Conservation (phyloP, 2,329 filamentous ascomycete species). For the Nemania sp. region DNA sequence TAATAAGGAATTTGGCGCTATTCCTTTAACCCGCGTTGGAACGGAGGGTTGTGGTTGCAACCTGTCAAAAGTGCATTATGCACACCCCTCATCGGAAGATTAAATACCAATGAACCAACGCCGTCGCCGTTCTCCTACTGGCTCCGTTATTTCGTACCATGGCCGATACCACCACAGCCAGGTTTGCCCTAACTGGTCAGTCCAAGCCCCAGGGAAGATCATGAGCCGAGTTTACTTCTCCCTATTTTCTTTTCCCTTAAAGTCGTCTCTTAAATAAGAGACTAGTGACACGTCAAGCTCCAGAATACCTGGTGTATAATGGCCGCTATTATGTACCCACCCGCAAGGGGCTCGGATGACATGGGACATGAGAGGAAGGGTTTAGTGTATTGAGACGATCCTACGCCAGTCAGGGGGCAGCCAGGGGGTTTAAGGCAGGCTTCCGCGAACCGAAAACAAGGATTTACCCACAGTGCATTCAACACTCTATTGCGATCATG, state of each 20-base stretch:
- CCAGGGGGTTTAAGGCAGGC: conserved; percentile 19
- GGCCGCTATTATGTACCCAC: conserved; percentile 14
- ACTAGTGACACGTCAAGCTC: conserved; percentile 22
- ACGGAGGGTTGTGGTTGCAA: conserved; percentile 21
- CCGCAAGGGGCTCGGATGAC: conserved; percentile 16
- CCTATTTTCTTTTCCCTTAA: conserved; percentile 8
- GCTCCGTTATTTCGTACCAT: conserved; percentile 5
- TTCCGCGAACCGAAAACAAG: conserved; percentile 28
- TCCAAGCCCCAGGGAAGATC: conserved; percentile 18
- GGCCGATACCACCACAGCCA: conserved; percentile 5
- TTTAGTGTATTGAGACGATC: conserved; percentile 29
- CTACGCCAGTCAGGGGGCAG: conserved; percentile 19
- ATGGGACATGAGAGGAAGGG: conserved; percentile 8
- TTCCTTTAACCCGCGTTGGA: conserved; percentile 14
- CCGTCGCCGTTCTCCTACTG: conserved; percentile 6
- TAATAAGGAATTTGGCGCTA: background rate
- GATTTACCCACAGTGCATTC: conserved; percentile 15
- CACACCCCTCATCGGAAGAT: conserved; percentile 31
- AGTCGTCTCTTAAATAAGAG: conserved; percentile 7
- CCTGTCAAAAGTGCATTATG: conserved; percentile 33
- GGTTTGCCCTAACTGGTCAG: conserved; percentile 14
- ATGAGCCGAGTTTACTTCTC: conserved; percentile 12
- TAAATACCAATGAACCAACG: conserved; percentile 19
- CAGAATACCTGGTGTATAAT: conserved; percentile 6
- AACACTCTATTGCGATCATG: background rate